phyloP scores from a whole-genome alignment of 139 green algal species.

The Auxenochlorella pyrenoidosa region DNA sequence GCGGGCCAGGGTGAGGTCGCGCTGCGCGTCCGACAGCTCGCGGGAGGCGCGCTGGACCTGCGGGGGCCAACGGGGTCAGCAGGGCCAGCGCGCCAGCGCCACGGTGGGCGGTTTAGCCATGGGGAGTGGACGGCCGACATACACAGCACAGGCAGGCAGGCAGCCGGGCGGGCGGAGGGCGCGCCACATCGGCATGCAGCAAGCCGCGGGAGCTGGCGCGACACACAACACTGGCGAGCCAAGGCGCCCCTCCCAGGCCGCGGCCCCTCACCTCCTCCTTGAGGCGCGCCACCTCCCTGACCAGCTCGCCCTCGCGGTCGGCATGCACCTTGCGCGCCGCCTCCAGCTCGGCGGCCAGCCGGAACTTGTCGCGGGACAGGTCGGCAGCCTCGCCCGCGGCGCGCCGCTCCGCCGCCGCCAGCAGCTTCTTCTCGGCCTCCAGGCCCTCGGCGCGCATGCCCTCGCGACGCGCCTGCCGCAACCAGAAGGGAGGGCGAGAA shows the following conservation, averaged over 20 bases:
- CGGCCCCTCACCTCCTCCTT: constrained; percentile 46
- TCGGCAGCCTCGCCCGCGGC: constrained; percentile 29
- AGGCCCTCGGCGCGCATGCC: constrained; percentile 37
- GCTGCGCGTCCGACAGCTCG: constrained; percentile 52
- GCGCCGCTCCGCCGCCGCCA: constrained; percentile 49
- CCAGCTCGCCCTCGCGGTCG: constrained; percentile 29
- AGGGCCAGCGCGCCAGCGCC: too few relatives aligned
- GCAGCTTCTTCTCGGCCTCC: constrained; percentile 55
- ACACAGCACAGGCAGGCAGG: not conserved
- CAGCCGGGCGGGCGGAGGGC: too few relatives aligned
- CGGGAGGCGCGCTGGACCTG: constrained; percentile 16
- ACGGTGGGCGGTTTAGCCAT: too few relatives aligned
- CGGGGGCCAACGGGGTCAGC: not conserved
- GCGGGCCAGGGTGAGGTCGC: constrained; percentile 44
- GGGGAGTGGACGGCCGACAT: not conserved
- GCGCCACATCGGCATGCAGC: too few relatives aligned
- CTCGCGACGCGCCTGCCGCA: constrained; percentile 32
- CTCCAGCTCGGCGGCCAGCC: constrained; percentile 57
- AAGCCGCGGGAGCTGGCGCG: too few relatives aligned
- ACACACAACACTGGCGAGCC: too few relatives aligned
- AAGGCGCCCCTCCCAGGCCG: too few relatives aligned
- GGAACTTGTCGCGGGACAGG: constrained; percentile 52
- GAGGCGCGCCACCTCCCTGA: constrained; percentile 37
- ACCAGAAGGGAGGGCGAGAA: not conserved
- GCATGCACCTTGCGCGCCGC: constrained; percentile 22